Percentiles rank a stretch among this genome's conserved stretches.
These are phyloP conservation scores for Eucalyptus victrix DNA, from an alignment of 345 rosid genomes.

Conservation along the genomic window DNA sequence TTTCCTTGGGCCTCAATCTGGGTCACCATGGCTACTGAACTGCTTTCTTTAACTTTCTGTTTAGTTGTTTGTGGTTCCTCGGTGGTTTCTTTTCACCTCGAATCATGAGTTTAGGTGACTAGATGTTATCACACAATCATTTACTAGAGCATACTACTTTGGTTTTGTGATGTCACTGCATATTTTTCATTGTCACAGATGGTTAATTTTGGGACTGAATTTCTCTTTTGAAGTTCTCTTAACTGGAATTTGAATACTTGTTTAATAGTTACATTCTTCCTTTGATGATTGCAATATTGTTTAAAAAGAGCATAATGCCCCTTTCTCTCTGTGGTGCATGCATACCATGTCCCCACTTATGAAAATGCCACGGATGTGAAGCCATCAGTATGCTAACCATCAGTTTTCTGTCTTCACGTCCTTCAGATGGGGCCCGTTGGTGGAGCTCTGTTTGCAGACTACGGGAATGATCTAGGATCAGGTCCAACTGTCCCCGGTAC, in stretches of 20 bases:
- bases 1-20: neutral
- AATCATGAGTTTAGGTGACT: neutral
- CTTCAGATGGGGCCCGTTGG: conserved; percentile 77
- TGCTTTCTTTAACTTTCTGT: neutral
- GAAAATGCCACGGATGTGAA: neutral
- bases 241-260: neutral
- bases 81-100: neutral
- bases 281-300: neutral
- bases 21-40: neutral
- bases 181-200: neutral
- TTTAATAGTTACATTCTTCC: neutral
- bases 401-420: neutral
- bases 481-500: conserved; percentile 76
- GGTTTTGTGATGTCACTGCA: neutral
- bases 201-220: neutral
- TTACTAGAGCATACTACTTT: neutral
- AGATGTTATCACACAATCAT: neutral
- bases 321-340: neutral
- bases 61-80: neutral
- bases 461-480: conserved; percentile 88
- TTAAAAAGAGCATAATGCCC: neutral
- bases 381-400: neutral
- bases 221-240: neutral
- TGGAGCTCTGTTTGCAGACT: conserved; percentile 81
- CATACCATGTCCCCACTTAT: neutral